Evolutionary conservation across 2,329 filamentous ascomycete genomes (phyloP).

Genomic region (Pyricularia pennisetigena): DNA sequence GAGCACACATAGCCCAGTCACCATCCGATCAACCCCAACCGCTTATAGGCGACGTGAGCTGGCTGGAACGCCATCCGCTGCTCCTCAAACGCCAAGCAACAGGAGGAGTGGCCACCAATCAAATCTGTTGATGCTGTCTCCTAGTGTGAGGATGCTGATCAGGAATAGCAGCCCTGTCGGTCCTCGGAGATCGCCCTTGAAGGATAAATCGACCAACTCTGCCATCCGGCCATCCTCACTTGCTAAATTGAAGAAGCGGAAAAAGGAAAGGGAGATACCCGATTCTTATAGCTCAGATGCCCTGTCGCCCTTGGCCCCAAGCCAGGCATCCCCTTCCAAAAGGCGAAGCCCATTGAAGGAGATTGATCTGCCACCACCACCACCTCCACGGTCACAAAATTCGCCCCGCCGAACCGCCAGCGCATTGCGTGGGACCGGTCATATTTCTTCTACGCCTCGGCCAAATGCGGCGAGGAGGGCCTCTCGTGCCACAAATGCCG

Average conservation of each 20-base stretch:
- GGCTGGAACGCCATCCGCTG: constrained; percentile 16
- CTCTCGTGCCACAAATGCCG: constrained; percentile 10
- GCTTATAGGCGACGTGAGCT: constrained; percentile 2
- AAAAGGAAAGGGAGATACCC: constrained; percentile 26
- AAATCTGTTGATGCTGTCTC: not conserved
- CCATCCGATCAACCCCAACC: not conserved
- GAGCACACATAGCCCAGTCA: not conserved
- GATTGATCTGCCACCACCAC: constrained; percentile 4
- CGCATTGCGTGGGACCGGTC: not conserved
- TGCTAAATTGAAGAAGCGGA: constrained; percentile 15
- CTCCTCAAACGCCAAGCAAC: constrained; percentile 30
- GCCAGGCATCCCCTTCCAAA: not conserved
- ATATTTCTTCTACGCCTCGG: not conserved
- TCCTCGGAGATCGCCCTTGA: constrained; percentile 25
- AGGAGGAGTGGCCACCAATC: not conserved
- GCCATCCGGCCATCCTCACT: constrained; percentile 11
- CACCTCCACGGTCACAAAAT: not conserved
- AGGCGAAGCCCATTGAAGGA: constrained; percentile 9
- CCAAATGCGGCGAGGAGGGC: not conserved
- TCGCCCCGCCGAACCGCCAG: not conserved
- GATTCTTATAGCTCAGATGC: constrained; percentile 33
- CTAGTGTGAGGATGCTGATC: not conserved
- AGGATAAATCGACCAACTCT: constrained; percentile 23
- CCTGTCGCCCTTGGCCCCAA: not conserved
- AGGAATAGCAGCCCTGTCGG: constrained; percentile 4